phyloP scores from a whole-genome alignment of 2,329 filamentous ascomycete species.

The Sporothrix globosa region DNA sequence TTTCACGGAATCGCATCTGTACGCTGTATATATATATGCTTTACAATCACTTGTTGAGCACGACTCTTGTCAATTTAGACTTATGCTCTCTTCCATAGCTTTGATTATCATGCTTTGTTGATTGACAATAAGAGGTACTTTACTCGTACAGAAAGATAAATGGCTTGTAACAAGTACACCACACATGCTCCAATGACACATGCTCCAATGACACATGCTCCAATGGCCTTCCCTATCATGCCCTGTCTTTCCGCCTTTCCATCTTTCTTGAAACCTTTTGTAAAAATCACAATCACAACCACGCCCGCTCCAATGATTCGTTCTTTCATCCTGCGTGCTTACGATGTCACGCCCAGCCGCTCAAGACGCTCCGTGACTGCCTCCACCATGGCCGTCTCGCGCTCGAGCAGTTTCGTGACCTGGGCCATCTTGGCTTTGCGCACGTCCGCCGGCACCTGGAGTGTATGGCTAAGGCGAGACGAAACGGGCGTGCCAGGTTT shows the following conservation, averaged over 20 bases:
- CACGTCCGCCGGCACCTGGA: conserved; percentile 63
- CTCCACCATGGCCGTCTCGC: conserved; percentile 70
- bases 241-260: neutral
- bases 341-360: conserved; percentile 50
- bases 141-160: conserved; percentile 22
- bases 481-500: neutral
- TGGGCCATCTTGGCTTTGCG: conserved; percentile 65
- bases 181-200: conserved; percentile 11
- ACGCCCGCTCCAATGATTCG: neutral
- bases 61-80: too few species aligned
- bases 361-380: conserved; percentile 66
- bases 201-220: conserved; percentile 10
- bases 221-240: neutral
- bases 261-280: neutral
- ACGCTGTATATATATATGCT: too few species aligned
- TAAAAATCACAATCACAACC: conserved; percentile 8
- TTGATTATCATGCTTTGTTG: neutral
- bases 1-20: too few species aligned
- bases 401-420: conserved; percentile 64
- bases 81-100: neutral
- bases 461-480: conserved; percentile 43
- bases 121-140: conserved; percentile 6
- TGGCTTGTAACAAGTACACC: conserved; percentile 17
- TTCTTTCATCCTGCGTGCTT: neutral
- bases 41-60: too few species aligned